Conservation (phyloP, 768 basidiomycete species). For the Lactarius quietus region DNA sequence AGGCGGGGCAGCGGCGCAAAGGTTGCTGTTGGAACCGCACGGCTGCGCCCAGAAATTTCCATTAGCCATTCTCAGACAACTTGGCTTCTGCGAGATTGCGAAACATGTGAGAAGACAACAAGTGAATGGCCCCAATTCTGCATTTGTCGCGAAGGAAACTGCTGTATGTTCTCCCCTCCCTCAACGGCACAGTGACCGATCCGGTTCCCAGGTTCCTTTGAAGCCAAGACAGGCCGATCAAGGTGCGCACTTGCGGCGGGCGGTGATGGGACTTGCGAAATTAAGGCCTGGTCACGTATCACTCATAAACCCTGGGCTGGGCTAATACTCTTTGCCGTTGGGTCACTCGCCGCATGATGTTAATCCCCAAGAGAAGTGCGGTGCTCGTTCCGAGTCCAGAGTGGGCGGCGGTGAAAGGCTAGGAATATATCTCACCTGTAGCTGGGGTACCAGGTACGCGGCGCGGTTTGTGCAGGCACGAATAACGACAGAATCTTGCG, state of each 20-base stretch:
- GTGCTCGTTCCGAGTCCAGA: neutral
- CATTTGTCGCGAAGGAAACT: neutral
- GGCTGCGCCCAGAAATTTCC: neutral
- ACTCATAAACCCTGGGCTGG: neutral
- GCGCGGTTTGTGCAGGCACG: neutral
- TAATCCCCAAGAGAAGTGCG: neutral
- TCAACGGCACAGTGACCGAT: neutral
- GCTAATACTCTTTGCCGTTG: neutral
- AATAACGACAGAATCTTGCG: slow-evolving; percentile 1
- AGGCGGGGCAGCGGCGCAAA: slow-evolving; percentile 6
- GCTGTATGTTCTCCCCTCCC: neutral
- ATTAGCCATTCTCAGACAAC: neutral
- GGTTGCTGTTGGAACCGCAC: neutral
- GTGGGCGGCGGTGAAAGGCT: neutral
- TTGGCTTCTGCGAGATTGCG: neutral
- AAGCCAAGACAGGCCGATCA: neutral
- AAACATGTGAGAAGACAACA: neutral
- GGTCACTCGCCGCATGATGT: neutral
- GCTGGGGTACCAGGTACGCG: neutral
- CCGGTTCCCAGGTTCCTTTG: neutral
- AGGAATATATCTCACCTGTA: slow-evolving; percentile 4
- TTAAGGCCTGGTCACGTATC: neutral
- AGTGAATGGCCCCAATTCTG: neutral
- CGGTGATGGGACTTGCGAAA: neutral
- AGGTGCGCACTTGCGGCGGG: neutral